Conservation (phyloP, 2,329 filamentous ascomycete species). For the Diaporthe sp. region DNA sequence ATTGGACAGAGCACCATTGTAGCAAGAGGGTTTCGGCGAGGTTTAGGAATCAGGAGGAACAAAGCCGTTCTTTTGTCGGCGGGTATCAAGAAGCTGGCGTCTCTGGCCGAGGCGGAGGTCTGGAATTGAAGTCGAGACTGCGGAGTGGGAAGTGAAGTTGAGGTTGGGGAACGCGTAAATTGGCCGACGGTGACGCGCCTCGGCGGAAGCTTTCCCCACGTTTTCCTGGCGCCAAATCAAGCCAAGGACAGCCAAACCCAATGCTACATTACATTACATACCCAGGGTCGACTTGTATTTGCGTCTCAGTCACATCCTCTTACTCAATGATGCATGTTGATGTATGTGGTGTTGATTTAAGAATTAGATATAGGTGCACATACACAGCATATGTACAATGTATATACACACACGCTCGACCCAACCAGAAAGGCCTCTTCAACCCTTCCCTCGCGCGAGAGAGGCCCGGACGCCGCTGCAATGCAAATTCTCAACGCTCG, state of each 20-base stretch:
- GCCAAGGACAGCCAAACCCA: not conserved
- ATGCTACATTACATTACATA: no score
- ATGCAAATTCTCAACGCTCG: constrained; percentile 37
- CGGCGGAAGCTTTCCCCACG: not conserved
- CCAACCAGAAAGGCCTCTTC: not conserved
- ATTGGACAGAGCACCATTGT: constrained; percentile 81
- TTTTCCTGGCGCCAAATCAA: not conserved
- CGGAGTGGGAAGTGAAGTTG: not conserved
- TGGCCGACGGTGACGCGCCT: constrained; percentile 22
- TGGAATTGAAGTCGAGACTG: not conserved
- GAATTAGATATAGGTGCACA: constrained; percentile 2
- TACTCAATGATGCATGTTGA: not conserved
- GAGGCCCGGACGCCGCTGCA: constrained; percentile 34
- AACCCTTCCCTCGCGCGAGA: not conserved
- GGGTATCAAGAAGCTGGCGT: not conserved
- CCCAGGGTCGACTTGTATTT: no score
- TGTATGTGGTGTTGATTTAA: not conserved
- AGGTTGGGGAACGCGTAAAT: constrained; percentile 11
- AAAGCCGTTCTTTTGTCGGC: not conserved
- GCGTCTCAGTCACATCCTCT: no score
- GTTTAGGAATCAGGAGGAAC: not conserved
- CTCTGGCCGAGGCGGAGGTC: not conserved
- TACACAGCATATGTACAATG: not conserved
- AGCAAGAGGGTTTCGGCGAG: not conserved
- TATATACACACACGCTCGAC: not conserved